Conservation (phyloP, 2,329 filamentous ascomycete species). For the Fusarium albosuccineum region DNA sequence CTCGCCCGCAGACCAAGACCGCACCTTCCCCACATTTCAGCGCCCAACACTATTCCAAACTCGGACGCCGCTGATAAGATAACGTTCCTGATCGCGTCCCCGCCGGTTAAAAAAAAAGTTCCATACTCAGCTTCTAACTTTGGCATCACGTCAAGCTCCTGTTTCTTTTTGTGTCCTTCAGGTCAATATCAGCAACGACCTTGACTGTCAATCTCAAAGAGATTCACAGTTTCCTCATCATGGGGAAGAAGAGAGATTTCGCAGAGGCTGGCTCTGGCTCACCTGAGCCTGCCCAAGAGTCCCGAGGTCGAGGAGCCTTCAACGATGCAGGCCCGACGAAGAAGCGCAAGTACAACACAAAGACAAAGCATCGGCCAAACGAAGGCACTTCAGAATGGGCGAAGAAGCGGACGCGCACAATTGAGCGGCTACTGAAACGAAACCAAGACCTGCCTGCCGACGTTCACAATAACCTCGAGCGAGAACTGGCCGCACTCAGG, state of each 20-base stretch:
- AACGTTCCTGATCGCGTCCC: slow-evolving; percentile 21
- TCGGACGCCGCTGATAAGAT: slow-evolving; percentile 44
- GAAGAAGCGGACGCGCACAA: slow-evolving; percentile 78
- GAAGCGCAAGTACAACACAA: slow-evolving; percentile 52
- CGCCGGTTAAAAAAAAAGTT: slow-evolving; percentile 44
- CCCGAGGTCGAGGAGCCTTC: slow-evolving; percentile 29
- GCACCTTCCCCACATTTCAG: slow-evolving; percentile 30
- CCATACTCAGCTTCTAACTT: slow-evolving; percentile 9
- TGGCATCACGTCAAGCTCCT: slow-evolving; percentile 5
- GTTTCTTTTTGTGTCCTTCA: background rate
- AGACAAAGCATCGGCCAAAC: slow-evolving; percentile 58
- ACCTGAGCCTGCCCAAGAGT: slow-evolving; percentile 43
- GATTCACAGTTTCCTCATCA: slow-evolving; percentile 13
- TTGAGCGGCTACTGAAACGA: slow-evolving; percentile 74
- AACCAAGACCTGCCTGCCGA: slow-evolving; percentile 75
- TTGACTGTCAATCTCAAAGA: background rate
- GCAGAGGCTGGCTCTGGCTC: slow-evolving; percentile 47
- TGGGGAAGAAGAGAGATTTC: slow-evolving; percentile 51
- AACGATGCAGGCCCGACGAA: slow-evolving; percentile 40
- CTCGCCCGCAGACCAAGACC: slow-evolving; percentile 31
- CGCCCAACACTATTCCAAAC: slow-evolving; percentile 31
- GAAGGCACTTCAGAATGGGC: slow-evolving; percentile 69
- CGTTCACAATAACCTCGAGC: slow-evolving; percentile 76
- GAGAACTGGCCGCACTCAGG: slow-evolving; percentile 76
- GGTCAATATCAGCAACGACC: background rate